Conservation (phyloP, 345 rosid genomes). For the Sisymbrium altissimum region DNA sequence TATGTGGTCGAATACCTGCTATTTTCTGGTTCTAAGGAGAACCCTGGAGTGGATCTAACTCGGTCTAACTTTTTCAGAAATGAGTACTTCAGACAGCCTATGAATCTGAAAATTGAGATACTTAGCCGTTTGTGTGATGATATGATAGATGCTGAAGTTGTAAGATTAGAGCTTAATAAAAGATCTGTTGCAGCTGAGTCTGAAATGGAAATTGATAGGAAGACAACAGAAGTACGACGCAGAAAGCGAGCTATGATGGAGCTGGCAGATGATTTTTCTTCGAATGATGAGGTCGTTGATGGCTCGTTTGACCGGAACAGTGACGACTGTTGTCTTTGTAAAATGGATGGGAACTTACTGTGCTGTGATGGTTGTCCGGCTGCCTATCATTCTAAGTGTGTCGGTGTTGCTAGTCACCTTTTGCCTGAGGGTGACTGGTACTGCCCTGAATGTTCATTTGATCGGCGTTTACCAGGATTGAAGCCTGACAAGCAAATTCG, state of each 20-base stretch:
- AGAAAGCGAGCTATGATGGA: conserved; percentile 50
- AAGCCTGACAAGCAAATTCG: conserved; percentile 59
- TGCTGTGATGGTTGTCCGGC: conserved; percentile 99
- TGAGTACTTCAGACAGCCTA: conserved; percentile 74
- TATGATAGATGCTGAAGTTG: conserved; percentile 67
- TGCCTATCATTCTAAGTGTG: conserved; percentile 96
- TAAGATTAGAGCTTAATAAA: conserved; percentile 69
- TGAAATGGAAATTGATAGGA: conserved; percentile 63
- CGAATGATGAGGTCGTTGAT: conserved; percentile 55
- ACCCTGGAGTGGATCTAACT: conserved; percentile 54
- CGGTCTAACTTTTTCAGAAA: conserved; percentile 49
- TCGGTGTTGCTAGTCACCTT: conserved; percentile 71
- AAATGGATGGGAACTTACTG: conserved; percentile 92
- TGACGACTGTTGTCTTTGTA: conserved; percentile 91
- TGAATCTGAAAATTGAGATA: conserved; percentile 62
- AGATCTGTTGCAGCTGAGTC: conserved; percentile 65
- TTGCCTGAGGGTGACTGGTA: conserved; percentile 97
- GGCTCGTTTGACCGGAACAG: conserved; percentile 69
- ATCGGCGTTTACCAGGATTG: conserved; percentile 46
- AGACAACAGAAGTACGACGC: conserved; percentile 44
- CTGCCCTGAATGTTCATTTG: conserved; percentile 92
- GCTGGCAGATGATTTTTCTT: conserved; percentile 44
- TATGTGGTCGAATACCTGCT: conserved; percentile 77
- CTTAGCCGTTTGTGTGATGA: conserved; percentile 74
- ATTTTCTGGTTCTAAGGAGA: conserved; percentile 54